Evolutionary conservation across 108 stramenopile species (phyloP).

Genomic region (Cylindrotheca fusiformis): DNA sequence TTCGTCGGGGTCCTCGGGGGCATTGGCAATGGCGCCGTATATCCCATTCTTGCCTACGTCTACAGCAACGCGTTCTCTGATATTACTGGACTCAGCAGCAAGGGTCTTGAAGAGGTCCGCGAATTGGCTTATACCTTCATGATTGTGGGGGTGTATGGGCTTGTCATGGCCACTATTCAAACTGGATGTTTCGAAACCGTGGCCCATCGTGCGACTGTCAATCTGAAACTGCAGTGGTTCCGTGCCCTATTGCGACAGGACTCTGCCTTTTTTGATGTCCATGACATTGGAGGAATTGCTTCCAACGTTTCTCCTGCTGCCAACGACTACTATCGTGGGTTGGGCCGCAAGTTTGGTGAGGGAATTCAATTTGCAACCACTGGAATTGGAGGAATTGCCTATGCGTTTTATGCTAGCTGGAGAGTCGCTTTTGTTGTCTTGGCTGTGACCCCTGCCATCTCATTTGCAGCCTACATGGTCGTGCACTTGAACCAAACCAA

Average conservation of each 20-base stretch:
- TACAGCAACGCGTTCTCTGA: conserved; percentile 47
- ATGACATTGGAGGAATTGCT: no score
- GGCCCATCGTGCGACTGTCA: conserved; percentile 13
- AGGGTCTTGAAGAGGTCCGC: conserved; percentile 35
- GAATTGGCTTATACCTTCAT: conserved; percentile 48
- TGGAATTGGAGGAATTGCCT: no score
- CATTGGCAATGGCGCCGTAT: conserved; percentile 25
- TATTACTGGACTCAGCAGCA: conserved; percentile 11
- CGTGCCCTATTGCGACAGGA: conserved; percentile 63
- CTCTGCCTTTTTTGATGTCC: conserved; percentile 56
- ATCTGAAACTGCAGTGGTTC: conserved; percentile 44
- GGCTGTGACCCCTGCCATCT: conserved; percentile 45
- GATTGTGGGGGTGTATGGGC: conserved; percentile 49
- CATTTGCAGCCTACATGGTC: conserved; percentile 35
- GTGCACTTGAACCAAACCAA: conserved; percentile 59
- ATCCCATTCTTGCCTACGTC: conserved; percentile 56
- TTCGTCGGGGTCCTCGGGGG: conserved; percentile 29
- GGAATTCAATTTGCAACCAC: conserved; percentile 73
- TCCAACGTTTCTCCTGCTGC: conserved; percentile 11
- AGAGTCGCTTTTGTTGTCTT: no score
- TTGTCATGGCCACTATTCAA: conserved; percentile 41
- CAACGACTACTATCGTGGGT: conserved; percentile 40
- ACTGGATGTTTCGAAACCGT: conserved; percentile 39
- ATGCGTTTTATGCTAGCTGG: conserved; percentile 54
- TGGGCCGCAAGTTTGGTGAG: conserved; percentile 68